phyloP scores from a whole-genome alignment of 2,329 filamentous ascomycete species.

The Raffaelea deltoideospora region DNA sequence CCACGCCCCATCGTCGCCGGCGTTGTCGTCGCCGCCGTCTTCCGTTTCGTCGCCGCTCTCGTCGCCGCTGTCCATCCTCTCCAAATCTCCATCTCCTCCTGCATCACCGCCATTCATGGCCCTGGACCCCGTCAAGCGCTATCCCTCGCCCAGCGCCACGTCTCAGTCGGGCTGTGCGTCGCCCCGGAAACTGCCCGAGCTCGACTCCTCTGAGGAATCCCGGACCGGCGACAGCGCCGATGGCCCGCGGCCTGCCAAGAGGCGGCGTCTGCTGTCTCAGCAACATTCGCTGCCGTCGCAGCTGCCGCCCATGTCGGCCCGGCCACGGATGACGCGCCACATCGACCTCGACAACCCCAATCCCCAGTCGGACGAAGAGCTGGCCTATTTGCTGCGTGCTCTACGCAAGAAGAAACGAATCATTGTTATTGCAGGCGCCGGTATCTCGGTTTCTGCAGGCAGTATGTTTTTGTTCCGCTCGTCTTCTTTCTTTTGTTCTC shows the following conservation, averaged over 20 bases:
- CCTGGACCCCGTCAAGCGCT: slow-evolving; percentile 25
- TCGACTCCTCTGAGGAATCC: slow-evolving; percentile 15
- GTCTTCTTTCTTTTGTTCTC: slow-evolving; percentile 2
- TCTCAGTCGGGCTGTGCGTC: slow-evolving; percentile 34
- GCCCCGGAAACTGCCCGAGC: slow-evolving; percentile 28
- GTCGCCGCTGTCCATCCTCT: slow-evolving; percentile 39
- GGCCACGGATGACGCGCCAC: slow-evolving; percentile 53
- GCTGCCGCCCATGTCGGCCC: slow-evolving; percentile 43
- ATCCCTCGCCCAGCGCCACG: slow-evolving; percentile 36
- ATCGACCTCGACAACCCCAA: slow-evolving; percentile 51
- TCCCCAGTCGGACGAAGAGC: slow-evolving; percentile 38
- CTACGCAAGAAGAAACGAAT: slow-evolving; percentile 89
- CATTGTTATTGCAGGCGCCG: slow-evolving; percentile 88
- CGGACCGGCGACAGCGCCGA: slow-evolving; percentile 28
- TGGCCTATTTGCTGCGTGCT: slow-evolving; percentile 57
- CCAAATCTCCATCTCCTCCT: slow-evolving; percentile 36
- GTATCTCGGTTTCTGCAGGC: slow-evolving; percentile 91
- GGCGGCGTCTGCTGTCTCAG: slow-evolving; percentile 45
- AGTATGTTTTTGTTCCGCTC: slow-evolving; percentile 38
- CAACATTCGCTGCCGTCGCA: too few relatives aligned
- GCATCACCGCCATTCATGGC: slow-evolving; percentile 22
- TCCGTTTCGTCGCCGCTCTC: slow-evolving; percentile 20
- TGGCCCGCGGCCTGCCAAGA: slow-evolving; percentile 58
- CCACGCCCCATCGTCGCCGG: too few relatives aligned
- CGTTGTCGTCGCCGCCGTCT: slow-evolving; percentile 1